A percentile compares a stretch with the other conserved stretches of the same genome.
phyloP scores from a whole-genome alignment of 2,329 filamentous ascomycete species.

The Mycogone perniciosa region DNA sequence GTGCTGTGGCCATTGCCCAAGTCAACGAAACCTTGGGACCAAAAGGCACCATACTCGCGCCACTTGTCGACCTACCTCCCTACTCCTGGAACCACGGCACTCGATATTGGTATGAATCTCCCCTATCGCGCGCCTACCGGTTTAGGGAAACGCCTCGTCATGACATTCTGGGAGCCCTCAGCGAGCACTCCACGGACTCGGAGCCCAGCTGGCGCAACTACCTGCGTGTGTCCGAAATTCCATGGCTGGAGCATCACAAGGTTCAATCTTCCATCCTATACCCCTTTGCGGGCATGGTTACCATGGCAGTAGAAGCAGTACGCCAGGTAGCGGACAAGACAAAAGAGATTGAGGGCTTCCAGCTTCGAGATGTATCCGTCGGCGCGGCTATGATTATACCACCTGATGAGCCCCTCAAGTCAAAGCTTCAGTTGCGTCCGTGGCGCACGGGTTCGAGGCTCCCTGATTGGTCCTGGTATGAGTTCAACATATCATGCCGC shows the following conservation, averaged over 20 bases:
- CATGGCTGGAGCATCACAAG: background rate
- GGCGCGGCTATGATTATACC: background rate
- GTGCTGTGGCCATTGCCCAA: background rate
- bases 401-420: background rate
- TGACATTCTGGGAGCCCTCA: background rate
- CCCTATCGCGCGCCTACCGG: background rate
- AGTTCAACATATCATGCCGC: background rate
- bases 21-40: background rate
- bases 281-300: background rate
- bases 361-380: background rate
- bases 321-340: background rate
- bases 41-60: background rate
- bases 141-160: background rate
- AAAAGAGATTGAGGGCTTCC: background rate
- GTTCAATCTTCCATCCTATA: background rate
- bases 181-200: background rate
- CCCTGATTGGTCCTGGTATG: background rate
- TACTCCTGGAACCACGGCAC: background rate
- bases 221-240: background rate
- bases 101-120: background rate
- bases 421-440: background rate
- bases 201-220: background rate
- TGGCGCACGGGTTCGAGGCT: background rate
- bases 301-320: background rate
- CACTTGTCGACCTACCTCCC: background rate